Evolutionary conservation across 2,329 filamentous ascomycete genomes (phyloP), one percentile per base, ranked within the genome.

Genomic region (Canariomyces notabilis): DNA sequence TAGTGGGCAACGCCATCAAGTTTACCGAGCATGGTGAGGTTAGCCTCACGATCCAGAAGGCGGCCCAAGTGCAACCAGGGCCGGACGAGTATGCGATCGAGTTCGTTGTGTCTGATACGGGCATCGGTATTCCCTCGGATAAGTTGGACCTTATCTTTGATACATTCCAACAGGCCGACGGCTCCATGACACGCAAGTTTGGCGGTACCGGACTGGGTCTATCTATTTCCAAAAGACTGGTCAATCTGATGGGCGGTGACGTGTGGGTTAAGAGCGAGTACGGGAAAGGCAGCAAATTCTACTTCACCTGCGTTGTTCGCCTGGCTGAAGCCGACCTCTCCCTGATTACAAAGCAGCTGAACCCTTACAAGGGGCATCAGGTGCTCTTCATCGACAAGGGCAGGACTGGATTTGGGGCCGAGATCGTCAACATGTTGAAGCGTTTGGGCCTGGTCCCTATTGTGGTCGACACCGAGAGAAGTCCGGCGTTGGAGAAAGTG

Each of bases 1-100:
- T 98, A 46, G 91, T 97, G 44, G 93, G 93, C 62, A 98, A 98
- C 61, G 91, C 93, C 45, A 96, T 98, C 75, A 98, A 98, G 64
- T 98, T 98, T 66, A 97, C 93, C 3, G 91, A 97, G 67, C 85
- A 94, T 59, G 93, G 93, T 51, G 89, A 95, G 65, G 93, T 98
- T 59, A 94, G 90, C 65, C 80, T 97, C 43, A 89, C 86, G n/a
- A 96, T 97, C 58, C 82, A 83, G 56, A 75, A 79, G 61, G 72
- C 87, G 22, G 74, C 80, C 51, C 76, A 82, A 38, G 77, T 83
- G 38, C 75, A 81, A 34, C 85, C 80, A 59, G 76, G 75, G 11
- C 73, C 76, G 9, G 83, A 86, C 57, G 87, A 96, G 65, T 95
- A 95, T 58, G 86, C 89, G 21, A 91, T 96, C 64, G 89, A 97